Conservation (phyloP, 148 eudicot genomes). For the Rheum nobile region DNA sequence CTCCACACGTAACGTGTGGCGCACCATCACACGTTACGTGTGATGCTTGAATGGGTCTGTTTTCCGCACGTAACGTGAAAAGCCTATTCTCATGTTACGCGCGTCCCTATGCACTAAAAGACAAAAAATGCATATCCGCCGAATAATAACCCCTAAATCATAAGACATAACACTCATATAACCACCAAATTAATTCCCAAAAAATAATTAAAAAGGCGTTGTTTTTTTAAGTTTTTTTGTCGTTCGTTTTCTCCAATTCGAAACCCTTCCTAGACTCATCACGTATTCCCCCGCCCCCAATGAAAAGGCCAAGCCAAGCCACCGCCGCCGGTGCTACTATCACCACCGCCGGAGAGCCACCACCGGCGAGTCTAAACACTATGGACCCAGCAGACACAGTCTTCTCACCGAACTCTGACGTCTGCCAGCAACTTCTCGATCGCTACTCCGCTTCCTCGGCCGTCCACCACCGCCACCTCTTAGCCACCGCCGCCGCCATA, state of each 20-base stretch:
- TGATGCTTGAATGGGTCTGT: too few species aligned
- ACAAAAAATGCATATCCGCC: too few species aligned
- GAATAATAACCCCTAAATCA: too few species aligned
- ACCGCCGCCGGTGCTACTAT: not conserved
- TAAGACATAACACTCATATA: too few species aligned
- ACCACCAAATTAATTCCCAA: too few species aligned
- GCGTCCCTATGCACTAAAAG: too few species aligned
- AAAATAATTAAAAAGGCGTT: too few species aligned
- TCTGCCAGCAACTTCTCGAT: constrained; percentile 50
- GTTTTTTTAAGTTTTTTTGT: not conserved
- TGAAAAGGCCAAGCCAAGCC: not conserved
- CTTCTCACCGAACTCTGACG: constrained; percentile 34
- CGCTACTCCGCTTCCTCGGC: constrained; percentile 78
- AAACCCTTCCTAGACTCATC: not conserved
- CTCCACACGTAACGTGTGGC: too few species aligned
- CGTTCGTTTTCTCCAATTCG: not conserved
- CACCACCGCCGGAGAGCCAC: not conserved
- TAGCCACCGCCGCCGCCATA: constrained; percentile 76
- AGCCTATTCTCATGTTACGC: too few species aligned
- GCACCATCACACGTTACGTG: too few species aligned
- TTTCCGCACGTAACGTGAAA: too few species aligned
- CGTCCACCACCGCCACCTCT: constrained; percentile 77
- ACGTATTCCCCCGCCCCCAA: not conserved
- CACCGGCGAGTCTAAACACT: constrained; percentile 5
- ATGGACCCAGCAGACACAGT: constrained; percentile 19